Conservation (phyloP, 2,329 filamentous ascomycete genomes). For the Colletotrichum melonis region DNA sequence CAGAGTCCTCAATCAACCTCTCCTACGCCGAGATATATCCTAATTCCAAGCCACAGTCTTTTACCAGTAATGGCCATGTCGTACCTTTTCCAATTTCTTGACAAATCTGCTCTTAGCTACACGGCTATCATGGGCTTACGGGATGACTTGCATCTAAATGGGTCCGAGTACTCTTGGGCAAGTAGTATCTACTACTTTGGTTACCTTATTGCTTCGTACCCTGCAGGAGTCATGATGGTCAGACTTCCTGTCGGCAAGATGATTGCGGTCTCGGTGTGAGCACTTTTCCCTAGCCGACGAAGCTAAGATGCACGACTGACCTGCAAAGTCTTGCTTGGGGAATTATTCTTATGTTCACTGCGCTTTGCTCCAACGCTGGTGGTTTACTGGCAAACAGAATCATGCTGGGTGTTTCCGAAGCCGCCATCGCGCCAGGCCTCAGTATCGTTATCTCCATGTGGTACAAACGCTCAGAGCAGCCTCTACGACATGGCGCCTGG, state of each 20-base stretch:
- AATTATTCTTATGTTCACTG: slow-evolving; percentile 39
- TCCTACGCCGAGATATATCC: background rate
- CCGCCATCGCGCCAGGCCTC: slow-evolving; percentile 44
- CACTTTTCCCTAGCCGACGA: background rate
- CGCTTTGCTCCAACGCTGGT: slow-evolving; percentile 38
- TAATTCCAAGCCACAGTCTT: slow-evolving; percentile 54
- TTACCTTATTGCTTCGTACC: slow-evolving; percentile 51
- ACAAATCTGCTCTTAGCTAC: slow-evolving; percentile 48
- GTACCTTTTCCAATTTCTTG: slow-evolving; percentile 26
- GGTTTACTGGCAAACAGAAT: slow-evolving; percentile 46
- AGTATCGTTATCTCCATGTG: slow-evolving; percentile 47
- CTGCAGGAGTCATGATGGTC: slow-evolving; percentile 58
- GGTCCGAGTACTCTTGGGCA: slow-evolving; percentile 64
- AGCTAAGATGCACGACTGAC: background rate
- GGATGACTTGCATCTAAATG: slow-evolving; percentile 56
- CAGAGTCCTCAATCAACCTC: slow-evolving; percentile 48
- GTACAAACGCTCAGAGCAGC: slow-evolving; percentile 47
- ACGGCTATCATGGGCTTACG: slow-evolving; percentile 55
- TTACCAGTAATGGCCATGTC: slow-evolving; percentile 59
- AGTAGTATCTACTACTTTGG: slow-evolving; percentile 63
- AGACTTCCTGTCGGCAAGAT: slow-evolving; percentile 45
- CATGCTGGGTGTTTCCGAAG: slow-evolving; percentile 47
- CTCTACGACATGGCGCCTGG: slow-evolving; percentile 46
- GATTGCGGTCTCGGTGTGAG: slow-evolving; percentile 35
- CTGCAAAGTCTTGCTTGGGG: slow-evolving; percentile 39